These are phyloP conservation scores for Penicillium alfredii DNA, from an alignment of 495 filamentous ascomycete genomes.

Conservation along the genomic window DNA sequence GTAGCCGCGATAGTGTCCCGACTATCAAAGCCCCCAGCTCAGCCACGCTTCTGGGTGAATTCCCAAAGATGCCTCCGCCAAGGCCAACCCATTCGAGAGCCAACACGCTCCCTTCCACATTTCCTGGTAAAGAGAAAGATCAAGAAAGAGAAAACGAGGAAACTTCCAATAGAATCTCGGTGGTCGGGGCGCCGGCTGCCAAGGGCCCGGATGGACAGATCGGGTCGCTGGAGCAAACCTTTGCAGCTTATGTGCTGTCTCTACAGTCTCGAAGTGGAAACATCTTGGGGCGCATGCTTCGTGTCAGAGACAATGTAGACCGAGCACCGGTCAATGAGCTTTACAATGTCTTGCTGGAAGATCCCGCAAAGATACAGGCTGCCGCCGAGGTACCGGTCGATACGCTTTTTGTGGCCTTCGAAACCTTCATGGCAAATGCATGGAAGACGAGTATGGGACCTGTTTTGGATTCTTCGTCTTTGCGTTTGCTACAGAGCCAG, in stretches of 20 bases:
- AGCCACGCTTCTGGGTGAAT: slow-evolving; percentile 32
- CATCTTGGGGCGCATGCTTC: slow-evolving; percentile 68
- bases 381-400: slow-evolving; percentile 75
- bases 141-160: slow-evolving; percentile 23
- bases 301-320: slow-evolving; percentile 64
- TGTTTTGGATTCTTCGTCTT: slow-evolving; percentile 57
- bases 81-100: slow-evolving; percentile 31
- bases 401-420: slow-evolving; percentile 88
- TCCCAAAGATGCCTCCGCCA: slow-evolving; percentile 35
- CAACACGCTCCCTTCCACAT: slow-evolving; percentile 35
- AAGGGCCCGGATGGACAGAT: slow-evolving; percentile 44
- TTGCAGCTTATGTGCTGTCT: slow-evolving; percentile 75
- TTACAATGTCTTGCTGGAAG: slow-evolving; percentile 82
- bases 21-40: slow-evolving; percentile 34
- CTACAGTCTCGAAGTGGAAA: slow-evolving; percentile 79
- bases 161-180: slow-evolving; percentile 28
- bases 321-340: slow-evolving; percentile 79
- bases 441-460: slow-evolving; percentile 88
- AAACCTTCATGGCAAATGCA: slow-evolving; percentile 83
- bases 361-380: slow-evolving; percentile 65
- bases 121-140: slow-evolving; percentile 27
- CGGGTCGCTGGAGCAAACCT: slow-evolving; percentile 73
- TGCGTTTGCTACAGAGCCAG: slow-evolving; percentile 66
- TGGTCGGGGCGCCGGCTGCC: slow-evolving; percentile 21
- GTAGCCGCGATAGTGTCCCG: slow-evolving; percentile 37